Percentiles rank a stretch among this genome's conserved stretches.
These are phyloP conservation scores for Crataegus laevigata DNA, from an alignment of 306 rosid genomes.

Conservation along the genomic window DNA sequence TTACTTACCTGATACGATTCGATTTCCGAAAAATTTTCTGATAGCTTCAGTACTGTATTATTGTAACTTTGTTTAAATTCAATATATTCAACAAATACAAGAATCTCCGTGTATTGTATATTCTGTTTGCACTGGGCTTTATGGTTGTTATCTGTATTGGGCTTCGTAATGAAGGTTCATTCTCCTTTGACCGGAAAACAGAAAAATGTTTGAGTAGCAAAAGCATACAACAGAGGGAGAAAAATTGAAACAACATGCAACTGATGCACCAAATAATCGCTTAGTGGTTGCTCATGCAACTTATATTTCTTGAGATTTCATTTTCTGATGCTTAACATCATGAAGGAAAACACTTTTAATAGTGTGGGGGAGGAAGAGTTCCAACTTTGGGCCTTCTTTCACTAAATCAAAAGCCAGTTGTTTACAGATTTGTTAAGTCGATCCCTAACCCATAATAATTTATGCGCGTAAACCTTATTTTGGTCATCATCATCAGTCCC, in stretches of 20 bases:
- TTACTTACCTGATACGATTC: not conserved
- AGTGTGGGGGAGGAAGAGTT: too few relatives aligned
- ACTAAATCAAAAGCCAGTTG: too few relatives aligned
- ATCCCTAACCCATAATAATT: not conserved
- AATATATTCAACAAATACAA: not conserved
- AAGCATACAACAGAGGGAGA: not conserved
- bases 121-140: not conserved
- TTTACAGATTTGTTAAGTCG: not conserved
- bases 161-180: too few relatives aligned
- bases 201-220: not conserved
- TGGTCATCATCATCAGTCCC: not conserved
- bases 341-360: not conserved
- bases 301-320: not conserved
- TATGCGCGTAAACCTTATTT: not conserved
- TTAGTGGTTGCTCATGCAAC: not conserved
- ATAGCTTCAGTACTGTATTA: conserved; percentile 10
- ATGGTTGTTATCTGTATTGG: too few relatives aligned
- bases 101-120: not conserved
- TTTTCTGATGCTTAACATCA: not conserved
- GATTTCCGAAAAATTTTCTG: not conserved
- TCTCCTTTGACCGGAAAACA: too few relatives aligned
- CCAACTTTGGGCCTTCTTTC: too few relatives aligned
- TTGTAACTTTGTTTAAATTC: not conserved
- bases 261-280: not conserved
- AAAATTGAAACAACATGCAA: not conserved